A percentile compares a stretch with the other conserved stretches of the same genome.
Evolutionary conservation across 129 eudicot genomes (phyloP).

Genomic region (Flaveria trinervia): DNA sequence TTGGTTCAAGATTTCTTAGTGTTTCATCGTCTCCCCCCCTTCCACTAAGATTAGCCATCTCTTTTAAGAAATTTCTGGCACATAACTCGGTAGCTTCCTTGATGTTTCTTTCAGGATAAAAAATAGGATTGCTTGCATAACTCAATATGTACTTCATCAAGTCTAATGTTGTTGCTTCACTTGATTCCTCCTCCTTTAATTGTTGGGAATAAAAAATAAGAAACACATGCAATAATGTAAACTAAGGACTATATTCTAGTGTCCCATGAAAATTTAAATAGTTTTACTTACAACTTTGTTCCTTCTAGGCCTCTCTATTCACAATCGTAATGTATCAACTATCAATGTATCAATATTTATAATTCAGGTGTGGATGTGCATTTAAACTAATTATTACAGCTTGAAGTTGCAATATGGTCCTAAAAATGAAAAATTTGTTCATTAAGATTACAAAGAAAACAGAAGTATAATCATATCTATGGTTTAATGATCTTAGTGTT

Average conservation of each 20-base stretch:
- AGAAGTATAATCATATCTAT: not conserved
- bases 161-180: conserved; percentile 62
- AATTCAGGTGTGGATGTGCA: not conserved
- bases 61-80: conserved; percentile 61
- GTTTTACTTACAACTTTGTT: not conserved
- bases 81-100: conserved; percentile 63
- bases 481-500: not conserved
- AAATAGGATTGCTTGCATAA: conserved; percentile 75
- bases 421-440: not conserved
- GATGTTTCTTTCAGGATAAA: conserved; percentile 49
- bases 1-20: conserved; percentile 45
- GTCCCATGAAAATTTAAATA: not conserved
- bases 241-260: not conserved
- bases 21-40: conserved; percentile 39
- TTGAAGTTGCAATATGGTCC: not conserved
- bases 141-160: conserved; percentile 82
- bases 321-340: not conserved
- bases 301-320: not conserved
- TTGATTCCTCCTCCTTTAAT: conserved; percentile 54
- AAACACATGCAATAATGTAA: conserved; percentile 12
- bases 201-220: conserved; percentile 1
- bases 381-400: not conserved
- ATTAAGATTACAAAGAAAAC: not conserved
- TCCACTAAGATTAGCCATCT: conserved; percentile 45
- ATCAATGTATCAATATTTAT: not conserved